Base-by-base conservation (phyloP, 441 rosid species). In the Erodium moschatum region DNA sequence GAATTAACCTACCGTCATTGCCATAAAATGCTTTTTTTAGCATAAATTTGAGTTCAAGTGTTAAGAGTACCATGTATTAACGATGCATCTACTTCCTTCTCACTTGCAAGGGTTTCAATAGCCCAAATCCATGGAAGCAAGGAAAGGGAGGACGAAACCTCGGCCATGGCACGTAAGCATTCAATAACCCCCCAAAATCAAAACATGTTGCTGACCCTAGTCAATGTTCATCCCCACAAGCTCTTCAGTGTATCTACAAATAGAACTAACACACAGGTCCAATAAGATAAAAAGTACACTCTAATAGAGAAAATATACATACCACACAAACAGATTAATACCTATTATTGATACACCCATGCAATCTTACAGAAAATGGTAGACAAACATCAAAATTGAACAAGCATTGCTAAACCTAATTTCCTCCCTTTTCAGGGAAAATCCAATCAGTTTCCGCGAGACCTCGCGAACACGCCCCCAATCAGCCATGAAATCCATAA, bases 51-150 rank as follows among this genome's bases (percentile, higher is more conserved):
- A 61, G 65, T 10, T 61, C 65, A 61, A 3, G 6, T 33, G 38
- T 33, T 33, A 5, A 40, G 11, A 11, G 2, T 61, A 61, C 65
- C 65, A 12, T 20, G 5, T 10, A 61, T 9, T 8, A 61, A 24
- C 9, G 65, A 61, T 1, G 6, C 13, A 3, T 61, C 35, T 18
- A 61, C 35, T 20, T 61, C 33, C 35, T 61, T 24, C 5, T 11
- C n/a, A 12, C 65, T 61, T 61, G 65, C 65, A 8, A 61, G 31
- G 33, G 65, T 20, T 61, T 61, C 65, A 20, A 61, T 61, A 12
- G 10, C 10, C 65, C 65, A 61, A 24, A 61, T 20, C 65, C 65
- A 61, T 9, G 65, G 35, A 61, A 61, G 65, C 65, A 20, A 6
- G 10, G 65, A 61, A 20, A 9, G 33, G 7, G n/a, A 10, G 6